Evolutionary conservation across 2,329 filamentous ascomycete species (phyloP).

Genomic region (Talaromyces sp.): DNA sequence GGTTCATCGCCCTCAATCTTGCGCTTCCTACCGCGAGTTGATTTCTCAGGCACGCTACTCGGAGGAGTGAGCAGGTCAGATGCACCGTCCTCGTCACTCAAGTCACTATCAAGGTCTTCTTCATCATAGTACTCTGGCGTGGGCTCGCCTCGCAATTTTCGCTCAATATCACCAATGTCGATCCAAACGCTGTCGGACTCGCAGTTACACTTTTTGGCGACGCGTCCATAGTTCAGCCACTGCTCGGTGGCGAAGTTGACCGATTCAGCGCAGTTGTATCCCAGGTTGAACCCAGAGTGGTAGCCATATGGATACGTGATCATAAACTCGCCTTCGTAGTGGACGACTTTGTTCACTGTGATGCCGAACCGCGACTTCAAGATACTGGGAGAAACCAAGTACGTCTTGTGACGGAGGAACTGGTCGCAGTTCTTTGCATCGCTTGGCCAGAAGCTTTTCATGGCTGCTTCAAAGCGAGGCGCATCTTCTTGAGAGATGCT

Average conservation of each 20-base stretch:
- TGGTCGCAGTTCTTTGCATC: slow-evolving; percentile 95
- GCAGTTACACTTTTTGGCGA: slow-evolving; percentile 95
- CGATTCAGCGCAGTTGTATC: slow-evolving; percentile 97
- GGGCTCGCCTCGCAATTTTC: slow-evolving; percentile 81
- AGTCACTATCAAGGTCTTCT: slow-evolving; percentile 58
- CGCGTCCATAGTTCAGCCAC: slow-evolving; percentile 91
- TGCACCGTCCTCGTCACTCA: slow-evolving; percentile 58
- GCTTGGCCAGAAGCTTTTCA: slow-evolving; percentile 91
- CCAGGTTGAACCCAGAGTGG: slow-evolving; percentile 95
- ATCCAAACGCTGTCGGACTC: slow-evolving; percentile 98
- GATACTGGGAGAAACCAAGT: slow-evolving; percentile 87
- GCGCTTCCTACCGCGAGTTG: slow-evolving; percentile 63
- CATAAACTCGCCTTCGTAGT: slow-evolving; percentile 95
- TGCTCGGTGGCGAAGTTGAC: slow-evolving; percentile 96
- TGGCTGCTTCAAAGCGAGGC: slow-evolving; percentile 84
- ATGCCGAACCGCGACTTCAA: slow-evolving; percentile 87
- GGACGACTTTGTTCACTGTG: slow-evolving; percentile 91
- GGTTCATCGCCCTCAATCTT: slow-evolving; percentile 58
- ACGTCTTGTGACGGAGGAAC: slow-evolving; percentile 95
- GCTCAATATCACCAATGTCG: slow-evolving; percentile 91
- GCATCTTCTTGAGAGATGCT: slow-evolving; percentile 96
- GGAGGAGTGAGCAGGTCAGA: slow-evolving; percentile 77
- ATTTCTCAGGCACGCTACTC: slow-evolving; percentile 61
- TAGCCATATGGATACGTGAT: slow-evolving; percentile 99
- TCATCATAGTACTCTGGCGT: slow-evolving; percentile 49